Evolutionary conservation across 768 basidiomycete genomes (phyloP), one percentile per base, ranked within the genome.

Genomic region (Coprinopsis strossmayeri): DNA sequence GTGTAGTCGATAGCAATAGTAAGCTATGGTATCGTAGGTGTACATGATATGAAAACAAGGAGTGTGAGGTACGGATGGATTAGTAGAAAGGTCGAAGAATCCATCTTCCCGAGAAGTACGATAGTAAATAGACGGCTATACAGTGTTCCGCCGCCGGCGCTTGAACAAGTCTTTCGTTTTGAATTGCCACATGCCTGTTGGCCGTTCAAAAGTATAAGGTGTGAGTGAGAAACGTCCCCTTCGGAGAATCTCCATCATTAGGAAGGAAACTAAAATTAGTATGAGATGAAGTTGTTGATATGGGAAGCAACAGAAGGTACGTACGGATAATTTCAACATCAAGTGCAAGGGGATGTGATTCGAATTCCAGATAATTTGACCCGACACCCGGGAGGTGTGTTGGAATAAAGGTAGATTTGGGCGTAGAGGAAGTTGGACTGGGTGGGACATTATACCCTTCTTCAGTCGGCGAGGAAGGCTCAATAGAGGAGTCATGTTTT

Each of bases 211-310:
- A 3, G 65, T 60, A 49, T 73, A 79, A 3, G 72, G 67, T 21
- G 72, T 71, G 10, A 77, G 70, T 48, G 57, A 63, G 57, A 82
- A 83, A 27, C 78, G 74, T 34, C 78, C 75, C 40, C 79, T 73
- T 24, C 81, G 78, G 13, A 83, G 59, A 26, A 81, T 76, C 59
- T 83, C 81, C 71, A 83, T 76, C 63, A 83, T 73, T 28, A 83
- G 65, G 60, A 82, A 81, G 12, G 78, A 79, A 5, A 82, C 80
- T 80, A 7, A 18, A 12, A 28, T 11, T 3, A 34, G 3, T 68
- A 34, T 61, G 45, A 24, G 7, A 13, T 34, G 26, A 50, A 39
- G 35, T 40, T 23, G 9, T 35, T 18, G 32, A 23, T 28, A 17
- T 17, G 10, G 42, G 46, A 46, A 38, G 20, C 13, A 18, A 38